Percentiles rank a stretch among this genome's conserved stretches.
phyloP scores from a whole-genome alignment of 495 filamentous ascomycete genomes.

The Penicillium waksmanii region DNA sequence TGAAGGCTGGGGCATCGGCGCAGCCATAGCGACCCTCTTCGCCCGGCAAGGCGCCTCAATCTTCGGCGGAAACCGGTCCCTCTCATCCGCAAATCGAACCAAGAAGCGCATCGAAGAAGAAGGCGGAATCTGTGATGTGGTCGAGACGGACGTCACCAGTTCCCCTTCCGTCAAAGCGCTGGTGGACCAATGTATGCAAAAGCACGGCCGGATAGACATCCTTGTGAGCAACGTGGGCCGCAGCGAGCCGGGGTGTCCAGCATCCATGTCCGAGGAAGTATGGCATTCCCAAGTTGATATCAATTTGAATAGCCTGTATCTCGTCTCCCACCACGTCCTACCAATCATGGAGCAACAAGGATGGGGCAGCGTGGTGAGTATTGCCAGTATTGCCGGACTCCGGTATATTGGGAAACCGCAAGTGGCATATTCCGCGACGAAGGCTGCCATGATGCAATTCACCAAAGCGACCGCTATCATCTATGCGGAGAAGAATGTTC shows the following conservation, averaged over 20 bases:
- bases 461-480: conserved; percentile 54
- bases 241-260: conserved; percentile 53
- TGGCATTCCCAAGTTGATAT: conserved; percentile 56
- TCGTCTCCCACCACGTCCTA: conserved; percentile 48
- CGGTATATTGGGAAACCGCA: conserved; percentile 58
- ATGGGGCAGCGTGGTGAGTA: conserved; percentile 46
- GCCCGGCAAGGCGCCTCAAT: conserved; percentile 48
- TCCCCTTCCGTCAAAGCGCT: conserved; percentile 44
- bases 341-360: conserved; percentile 54
- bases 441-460: conserved; percentile 53
- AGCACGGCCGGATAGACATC: conserved; percentile 58
- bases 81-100: conserved; percentile 39
- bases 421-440: conserved; percentile 55
- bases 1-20: conserved; percentile 54
- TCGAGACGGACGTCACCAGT: conserved; percentile 50
- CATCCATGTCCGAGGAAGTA: conserved; percentile 47
- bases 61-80: conserved; percentile 50
- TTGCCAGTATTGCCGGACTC: conserved; percentile 51
- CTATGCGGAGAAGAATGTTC: conserved; percentile 48
- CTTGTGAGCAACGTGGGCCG: conserved; percentile 59
- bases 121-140: conserved; percentile 34
- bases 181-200: conserved; percentile 48
- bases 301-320: conserved; percentile 57
- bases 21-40: conserved; percentile 47
- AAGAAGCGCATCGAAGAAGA: conserved; percentile 31